Base-by-base conservation (phyloP, 1,284 basidiomycete genomes). In the Leccinum glutinopallens region DNA sequence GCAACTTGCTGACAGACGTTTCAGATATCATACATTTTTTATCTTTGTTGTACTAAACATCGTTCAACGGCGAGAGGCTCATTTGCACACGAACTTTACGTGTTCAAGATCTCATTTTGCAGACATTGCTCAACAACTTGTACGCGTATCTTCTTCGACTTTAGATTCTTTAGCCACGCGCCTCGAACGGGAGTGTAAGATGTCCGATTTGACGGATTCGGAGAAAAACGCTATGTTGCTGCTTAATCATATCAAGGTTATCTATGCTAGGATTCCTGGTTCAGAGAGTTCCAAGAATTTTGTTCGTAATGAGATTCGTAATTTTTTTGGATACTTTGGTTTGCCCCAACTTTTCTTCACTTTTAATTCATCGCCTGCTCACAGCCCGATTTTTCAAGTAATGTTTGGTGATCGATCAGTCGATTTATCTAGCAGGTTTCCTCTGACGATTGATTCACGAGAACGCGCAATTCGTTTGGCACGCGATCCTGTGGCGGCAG, bases 361-460 rank as follows among this genome's bases (percentile, higher is more conserved):
- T 1, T 69, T 69, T 17, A 69, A 69, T 19, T 63, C 63, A 0
- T 54, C 32, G 7, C 19, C 41, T 1, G 65, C 61, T 0, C 68
- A 69, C 13, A 69, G 67, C 12, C 68, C 67, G 0, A 59, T 69
- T 1, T 69, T 69, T 15, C 68, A 69, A 6, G 68, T 69, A 0
- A 69, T 69, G 60, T 69, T 25, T 63, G 61, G 65, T 3, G 59
- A 69, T 4, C 2, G 2, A 0, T 67, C 3, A 5, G 25, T 69
- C 2, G 59, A 69, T 15, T 19, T 69, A 4, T 58, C 63, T 0
- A 4, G 35, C 0, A n/a, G 19, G 0, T 69, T 69, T 29, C 67
- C 68, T 10, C 2, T 3, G 1, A 29, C 68, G 2, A 58, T 64
- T 0, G 32, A 49, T 25, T 41, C 62, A 1, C 61, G 15, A 22